Conservation (phyloP, 371 early-diverging fungal species). For the Synchytrium microbalum region DNA sequence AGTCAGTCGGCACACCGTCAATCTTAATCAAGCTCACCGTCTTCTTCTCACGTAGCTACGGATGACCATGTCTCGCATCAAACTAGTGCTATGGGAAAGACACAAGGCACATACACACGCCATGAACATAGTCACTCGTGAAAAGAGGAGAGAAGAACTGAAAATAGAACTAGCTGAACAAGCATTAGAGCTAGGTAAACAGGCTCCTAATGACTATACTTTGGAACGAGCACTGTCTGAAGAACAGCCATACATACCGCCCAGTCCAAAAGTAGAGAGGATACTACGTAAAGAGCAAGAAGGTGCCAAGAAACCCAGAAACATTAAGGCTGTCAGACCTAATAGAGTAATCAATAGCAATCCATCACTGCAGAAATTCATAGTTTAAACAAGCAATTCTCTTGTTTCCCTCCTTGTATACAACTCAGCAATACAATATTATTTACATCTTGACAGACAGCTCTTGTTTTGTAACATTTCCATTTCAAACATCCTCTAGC, state of each 20-base stretch:
- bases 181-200: not conserved
- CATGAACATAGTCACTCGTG: slow-evolving; percentile 29
- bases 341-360: not conserved
- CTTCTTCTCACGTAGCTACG: slow-evolving; percentile 50
- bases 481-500: not conserved
- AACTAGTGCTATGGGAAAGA: slow-evolving; percentile 86
- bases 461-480: too few relatives aligned
- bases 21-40: not conserved
- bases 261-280: not conserved
- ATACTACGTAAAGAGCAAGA: not conserved
- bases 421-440: too few relatives aligned
- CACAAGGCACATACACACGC: slow-evolving; percentile 59
- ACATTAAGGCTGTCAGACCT: not conserved
- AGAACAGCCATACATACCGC: not conserved
- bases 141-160: slow-evolving; percentile 2
- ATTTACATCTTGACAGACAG: too few relatives aligned
- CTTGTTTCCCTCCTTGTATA: too few relatives aligned
- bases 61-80: slow-evolving; percentile 90
- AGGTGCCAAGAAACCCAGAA: not conserved
- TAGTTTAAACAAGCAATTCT: slow-evolving; percentile 32
- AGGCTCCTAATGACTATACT: not conserved
- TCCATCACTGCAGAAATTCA: not conserved
- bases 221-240: not conserved
- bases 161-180: too few relatives aligned
- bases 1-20: not conserved